Evolutionary conservation across 352 stramenopile genomes (phyloP).

Genomic region (Phytopythium ostracodes): DNA sequence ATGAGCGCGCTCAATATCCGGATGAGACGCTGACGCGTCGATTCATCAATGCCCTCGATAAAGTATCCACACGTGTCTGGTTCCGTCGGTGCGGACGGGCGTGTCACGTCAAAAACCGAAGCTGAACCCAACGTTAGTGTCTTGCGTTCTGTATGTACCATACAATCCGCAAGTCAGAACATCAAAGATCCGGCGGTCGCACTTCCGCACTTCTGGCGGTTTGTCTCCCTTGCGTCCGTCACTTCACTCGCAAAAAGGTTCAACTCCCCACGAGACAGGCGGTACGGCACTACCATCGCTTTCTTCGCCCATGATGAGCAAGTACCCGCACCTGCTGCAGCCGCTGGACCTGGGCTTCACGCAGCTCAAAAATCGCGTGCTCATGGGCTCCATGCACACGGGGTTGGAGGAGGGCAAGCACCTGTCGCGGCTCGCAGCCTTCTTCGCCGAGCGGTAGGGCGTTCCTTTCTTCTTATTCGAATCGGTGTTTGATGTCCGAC

Average conservation of each 20-base stretch:
- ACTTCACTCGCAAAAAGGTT: conserved; percentile 9
- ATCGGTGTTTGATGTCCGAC: background rate
- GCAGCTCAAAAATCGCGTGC: conserved; percentile 79
- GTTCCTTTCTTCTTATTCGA: background rate
- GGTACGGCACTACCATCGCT: background rate
- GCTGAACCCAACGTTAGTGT: background rate
- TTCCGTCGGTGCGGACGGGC: conserved; percentile 1
- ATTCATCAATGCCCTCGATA: background rate
- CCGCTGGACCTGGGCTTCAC: conserved; percentile 81
- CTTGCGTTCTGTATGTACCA: background rate
- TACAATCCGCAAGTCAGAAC: background rate
- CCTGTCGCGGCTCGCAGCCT: conserved; percentile 87
- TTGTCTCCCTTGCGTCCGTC: background rate
- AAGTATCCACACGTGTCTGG: background rate
- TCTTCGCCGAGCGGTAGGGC: conserved; percentile 90
- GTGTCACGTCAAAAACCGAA: background rate
- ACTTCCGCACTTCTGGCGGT: too few species aligned
- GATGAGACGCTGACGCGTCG: background rate
- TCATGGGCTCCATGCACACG: conserved; percentile 93
- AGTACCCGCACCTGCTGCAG: conserved; percentile 74
- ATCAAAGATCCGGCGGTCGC: background rate
- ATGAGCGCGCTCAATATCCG: background rate
- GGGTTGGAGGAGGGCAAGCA: conserved; percentile 84
- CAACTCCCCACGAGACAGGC: conserved; percentile 10
- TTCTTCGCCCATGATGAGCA: conserved; percentile 28